Evolutionary conservation across 148 eudicot species (phyloP).

Genomic region (Chenopodium suecicum): DNA sequence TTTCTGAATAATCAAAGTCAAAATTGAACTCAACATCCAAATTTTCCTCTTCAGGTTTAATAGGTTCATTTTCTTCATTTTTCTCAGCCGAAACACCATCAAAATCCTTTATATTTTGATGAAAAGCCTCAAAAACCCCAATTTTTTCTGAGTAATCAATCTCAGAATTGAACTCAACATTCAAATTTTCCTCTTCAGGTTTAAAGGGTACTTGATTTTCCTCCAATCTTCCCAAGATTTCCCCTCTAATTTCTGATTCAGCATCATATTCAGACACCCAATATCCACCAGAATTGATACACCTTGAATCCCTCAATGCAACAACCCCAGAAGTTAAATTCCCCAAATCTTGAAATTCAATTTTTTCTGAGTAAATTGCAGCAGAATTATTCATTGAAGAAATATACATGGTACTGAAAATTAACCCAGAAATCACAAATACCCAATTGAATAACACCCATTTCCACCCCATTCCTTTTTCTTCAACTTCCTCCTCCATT

Average conservation of each 20-base stretch:
- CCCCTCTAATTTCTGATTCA: not conserved
- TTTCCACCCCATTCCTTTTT: conserved; percentile 30
- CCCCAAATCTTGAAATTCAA: conserved; percentile 26
- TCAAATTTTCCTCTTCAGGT: not conserved
- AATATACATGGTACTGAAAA: conserved; percentile 38
- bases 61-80: not conserved
- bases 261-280: conserved; percentile 9
- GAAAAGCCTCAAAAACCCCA: no score
- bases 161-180: not conserved
- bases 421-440: conserved; percentile 34
- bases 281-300: conserved; percentile 4
- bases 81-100: not conserved
- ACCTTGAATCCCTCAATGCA: conserved; percentile 15
- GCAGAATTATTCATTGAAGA: conserved; percentile 44
- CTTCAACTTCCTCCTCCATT: conserved; percentile 30
- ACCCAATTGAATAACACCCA: conserved; percentile 39
- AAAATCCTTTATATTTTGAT: not conserved
- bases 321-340: not conserved
- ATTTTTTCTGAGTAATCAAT: no score
- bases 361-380: conserved; percentile 8
- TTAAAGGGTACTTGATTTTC: not conserved
- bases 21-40: not conserved
- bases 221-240: not conserved
- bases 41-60: not conserved
- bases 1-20: not conserved